Base-by-base conservation (phyloP, 768 basidiomycete genomes). In the Russula sp. region DNA sequence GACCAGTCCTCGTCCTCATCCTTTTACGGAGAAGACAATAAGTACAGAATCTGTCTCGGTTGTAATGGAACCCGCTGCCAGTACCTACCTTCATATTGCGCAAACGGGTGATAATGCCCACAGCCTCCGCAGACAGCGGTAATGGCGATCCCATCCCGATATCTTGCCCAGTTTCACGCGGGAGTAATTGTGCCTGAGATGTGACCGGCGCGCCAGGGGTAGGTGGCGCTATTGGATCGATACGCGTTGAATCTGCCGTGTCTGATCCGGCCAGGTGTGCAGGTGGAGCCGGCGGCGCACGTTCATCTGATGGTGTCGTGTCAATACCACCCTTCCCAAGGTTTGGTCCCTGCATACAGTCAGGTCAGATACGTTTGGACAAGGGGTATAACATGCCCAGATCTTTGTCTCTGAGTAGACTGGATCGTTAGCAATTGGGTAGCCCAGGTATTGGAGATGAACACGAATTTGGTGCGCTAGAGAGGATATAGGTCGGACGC, bases 401-500 rank as follows among this genome's bases (percentile, higher is more conserved):
- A 91, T 90, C 45, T 80, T 81, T 39, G 78, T 77, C 63, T 89
- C 88, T 18, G 89, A 88, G 74, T 99, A 99, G 3, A 98, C 82
- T 2, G 94, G 91, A 68, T 98, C 97, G 71, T 99, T 98, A 11
- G 92, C 91, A 66, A 99, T 94, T 0, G 97, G 89, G 71, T 91
- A 78, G 1, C 96, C 97, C 61, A 99, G 83, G 74, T 82, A 98
- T 74, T 98, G 97, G 3, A 99, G 82, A 71, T 99, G 97, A 3
- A 99, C 96, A 55, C 97, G 84, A 62, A 98, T 91, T 74, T 99
- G 97, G 75, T 99, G 97, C 0, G 97, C 94, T 97, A 55, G 20
- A 32, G 31, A 35, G 11, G 18, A 34, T 16, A 3, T 1, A 6
- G 31, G 6, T 42, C n/a, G 42, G 55, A 42, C 0, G 14, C 32